These are phyloP conservation scores for Peronospora destructor DNA, from an alignment of 352 stramenopile species.

Conservation along the genomic window DNA sequence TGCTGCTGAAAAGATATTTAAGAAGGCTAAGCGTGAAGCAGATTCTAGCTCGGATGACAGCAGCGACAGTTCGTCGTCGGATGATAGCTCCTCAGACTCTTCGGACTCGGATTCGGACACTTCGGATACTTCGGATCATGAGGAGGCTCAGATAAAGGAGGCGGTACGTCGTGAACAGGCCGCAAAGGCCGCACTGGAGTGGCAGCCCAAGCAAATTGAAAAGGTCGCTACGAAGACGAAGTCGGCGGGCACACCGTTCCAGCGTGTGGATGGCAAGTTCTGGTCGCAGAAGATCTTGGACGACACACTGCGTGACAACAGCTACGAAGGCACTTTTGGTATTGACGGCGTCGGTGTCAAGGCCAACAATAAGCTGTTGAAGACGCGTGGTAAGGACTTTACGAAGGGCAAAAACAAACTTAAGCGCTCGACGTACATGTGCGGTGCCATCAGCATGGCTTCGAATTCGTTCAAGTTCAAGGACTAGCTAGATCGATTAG, in stretches of 20 bases:
- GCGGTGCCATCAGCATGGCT: constrained; percentile 88
- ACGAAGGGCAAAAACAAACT: constrained; percentile 99
- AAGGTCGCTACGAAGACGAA: constrained; percentile 55
- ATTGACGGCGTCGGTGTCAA: constrained; percentile 93
- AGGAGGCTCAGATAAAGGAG: constrained; percentile 69
- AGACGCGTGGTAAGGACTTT: constrained; percentile 99
- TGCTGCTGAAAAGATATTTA: constrained; percentile 25
- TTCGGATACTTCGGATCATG: constrained; percentile 54
- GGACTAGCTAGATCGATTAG: constrained; percentile 18
- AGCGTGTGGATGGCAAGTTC: constrained; percentile 94
- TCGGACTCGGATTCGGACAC: constrained; percentile 36
- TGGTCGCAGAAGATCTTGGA: constrained; percentile 90
- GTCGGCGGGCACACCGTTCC: constrained; percentile 92
- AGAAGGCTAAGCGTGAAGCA: constrained; percentile 34
- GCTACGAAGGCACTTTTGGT: constrained; percentile 96
- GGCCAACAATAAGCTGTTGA: constrained; percentile 95
- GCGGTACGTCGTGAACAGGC: constrained; percentile 64
- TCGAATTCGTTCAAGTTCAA: constrained; percentile 94
- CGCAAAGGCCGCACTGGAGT: constrained; percentile 84
- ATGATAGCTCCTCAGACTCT: constrained; percentile 40
- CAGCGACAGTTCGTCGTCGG: constrained; percentile 35
- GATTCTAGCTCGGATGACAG: constrained; percentile 35
- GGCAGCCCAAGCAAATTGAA: constrained; percentile 87
- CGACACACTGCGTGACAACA: constrained; percentile 96
- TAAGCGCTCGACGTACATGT: constrained; percentile 96